Base-by-base conservation (phyloP, 768 basidiomycete species). In the Boletus huronensis region DNA sequence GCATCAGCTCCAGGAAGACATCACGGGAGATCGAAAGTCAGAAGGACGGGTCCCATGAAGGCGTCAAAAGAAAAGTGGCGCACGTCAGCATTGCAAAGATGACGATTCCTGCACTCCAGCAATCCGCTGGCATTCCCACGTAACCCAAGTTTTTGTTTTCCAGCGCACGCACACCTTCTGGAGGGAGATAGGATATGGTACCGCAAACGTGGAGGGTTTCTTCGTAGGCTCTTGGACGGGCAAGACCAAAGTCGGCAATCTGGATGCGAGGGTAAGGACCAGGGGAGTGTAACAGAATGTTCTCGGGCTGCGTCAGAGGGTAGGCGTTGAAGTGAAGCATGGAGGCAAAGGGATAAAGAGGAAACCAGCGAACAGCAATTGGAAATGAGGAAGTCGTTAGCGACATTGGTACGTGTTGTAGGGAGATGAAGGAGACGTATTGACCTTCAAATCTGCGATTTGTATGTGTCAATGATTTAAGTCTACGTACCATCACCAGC, bases 161-260 rank as follows among this genome's bases (percentile, higher is more conserved):
- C 39, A 93, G 72, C 7, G 90, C 90, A 10, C 88, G 75, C 35
- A 93, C 82, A 11, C 89, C 91, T 70, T 93, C 91, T 0, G 90
- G 90, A 8, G 90, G 90, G 16, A 93, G 75, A 69, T 93, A 93
- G 1, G 88, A 85, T 19, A 93, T 82, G 0, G 91, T 93, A n/a
- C 91, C 91, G 55, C 87, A 91, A 40, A 90, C 90, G 59, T 90
- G 90, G 63, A 90, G 76, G 0, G 91, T 93, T 64, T 87, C 85
- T 76, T 92, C 85, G 63, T 85, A 84, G 2, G 90, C 83, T 60
- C 83, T 84, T 7, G 83, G 82, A 17, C 90, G 83, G 10, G 91
- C 91, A 17, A 92, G 81, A 9, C 91, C 91, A 65, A 93, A 93
- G 69, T 93, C 91, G 19, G 91, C 91, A 36, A 93, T 85, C 48